A percentile compares a stretch with the other conserved stretches of the same genome.
Conservation (phyloP, 2,329 filamentous ascomycete species). For the Paecilomyces dactylethromorphus region DNA sequence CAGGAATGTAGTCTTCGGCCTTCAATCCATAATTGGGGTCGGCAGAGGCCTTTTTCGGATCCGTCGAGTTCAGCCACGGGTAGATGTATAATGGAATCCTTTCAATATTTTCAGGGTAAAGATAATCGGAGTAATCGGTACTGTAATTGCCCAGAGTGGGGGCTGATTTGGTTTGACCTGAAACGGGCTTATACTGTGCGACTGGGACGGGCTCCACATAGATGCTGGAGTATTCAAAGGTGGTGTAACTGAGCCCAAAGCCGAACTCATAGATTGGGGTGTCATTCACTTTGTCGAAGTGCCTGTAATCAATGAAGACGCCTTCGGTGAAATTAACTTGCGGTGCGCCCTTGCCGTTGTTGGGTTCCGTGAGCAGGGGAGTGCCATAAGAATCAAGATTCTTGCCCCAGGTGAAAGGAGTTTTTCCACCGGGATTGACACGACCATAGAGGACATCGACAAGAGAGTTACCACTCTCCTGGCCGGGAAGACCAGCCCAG, state of each 20-base stretch:
- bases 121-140: constrained; percentile 45
- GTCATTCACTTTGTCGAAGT: constrained; percentile 49
- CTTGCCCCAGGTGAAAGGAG: constrained; percentile 55
- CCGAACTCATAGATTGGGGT: constrained; percentile 58
- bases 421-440: constrained; percentile 56
- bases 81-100: constrained; percentile 54
- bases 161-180: constrained; percentile 48
- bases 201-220: constrained; percentile 40
- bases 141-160: constrained; percentile 45
- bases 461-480: constrained; percentile 69
- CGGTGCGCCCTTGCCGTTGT: constrained; percentile 50
- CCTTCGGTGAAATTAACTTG: constrained; percentile 57
- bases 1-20: constrained; percentile 44
- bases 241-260: constrained; percentile 58
- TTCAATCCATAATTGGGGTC: constrained; percentile 51
- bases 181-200: constrained; percentile 46
- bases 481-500: constrained; percentile 67
- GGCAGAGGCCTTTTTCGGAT: constrained; percentile 44
- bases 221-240: constrained; percentile 54
- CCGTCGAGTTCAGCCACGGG: constrained; percentile 57
- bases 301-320: constrained; percentile 51
- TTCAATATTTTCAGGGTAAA: constrained; percentile 49
- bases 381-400: constrained; percentile 49
- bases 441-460: constrained; percentile 67
- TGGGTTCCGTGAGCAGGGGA: constrained; percentile 51